Conservation (phyloP, 192 early-diverging fungal genomes). For the Obelidium mucronatum region DNA sequence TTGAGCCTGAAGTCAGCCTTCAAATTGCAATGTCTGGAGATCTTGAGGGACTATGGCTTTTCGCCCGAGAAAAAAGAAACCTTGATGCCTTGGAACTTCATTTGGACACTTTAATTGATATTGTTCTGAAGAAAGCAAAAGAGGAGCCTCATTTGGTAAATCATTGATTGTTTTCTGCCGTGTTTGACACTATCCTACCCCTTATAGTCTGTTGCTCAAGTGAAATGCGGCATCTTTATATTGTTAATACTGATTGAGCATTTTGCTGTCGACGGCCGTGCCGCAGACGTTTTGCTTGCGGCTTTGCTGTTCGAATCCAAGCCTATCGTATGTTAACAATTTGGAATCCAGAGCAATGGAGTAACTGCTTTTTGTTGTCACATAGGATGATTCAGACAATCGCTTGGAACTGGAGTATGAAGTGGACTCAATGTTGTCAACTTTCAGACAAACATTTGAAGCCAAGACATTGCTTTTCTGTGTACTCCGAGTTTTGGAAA, state of each 20-base stretch:
- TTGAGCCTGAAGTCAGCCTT: no score
- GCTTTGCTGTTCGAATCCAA: neutral
- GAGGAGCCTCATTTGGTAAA: neutral
- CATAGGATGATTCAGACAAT: no score
- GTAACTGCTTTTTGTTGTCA: no score
- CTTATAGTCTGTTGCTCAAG: neutral
- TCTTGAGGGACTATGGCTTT: neutral
- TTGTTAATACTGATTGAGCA: neutral
- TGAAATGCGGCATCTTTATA: neutral
- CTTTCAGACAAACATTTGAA: conserved; percentile 9
- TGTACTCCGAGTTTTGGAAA: neutral
- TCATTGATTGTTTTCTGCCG: no score
- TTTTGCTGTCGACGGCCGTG: conserved; percentile 1
- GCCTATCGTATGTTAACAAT: neutral
- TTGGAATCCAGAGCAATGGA: no score
- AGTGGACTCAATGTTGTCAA: neutral
- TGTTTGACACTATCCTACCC: no score
- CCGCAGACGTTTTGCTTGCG: neutral
- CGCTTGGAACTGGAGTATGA: conserved; percentile 18
- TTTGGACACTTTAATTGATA: neutral
- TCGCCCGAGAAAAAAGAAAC: neutral
- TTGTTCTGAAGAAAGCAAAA: neutral
- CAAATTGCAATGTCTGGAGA: neutral
- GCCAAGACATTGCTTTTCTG: conserved; percentile 1
- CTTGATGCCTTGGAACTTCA: neutral